These are phyloP conservation scores for Herpetospermum pedunculosum DNA, from an alignment of 306 rosid genomes.

Conservation along the genomic window DNA sequence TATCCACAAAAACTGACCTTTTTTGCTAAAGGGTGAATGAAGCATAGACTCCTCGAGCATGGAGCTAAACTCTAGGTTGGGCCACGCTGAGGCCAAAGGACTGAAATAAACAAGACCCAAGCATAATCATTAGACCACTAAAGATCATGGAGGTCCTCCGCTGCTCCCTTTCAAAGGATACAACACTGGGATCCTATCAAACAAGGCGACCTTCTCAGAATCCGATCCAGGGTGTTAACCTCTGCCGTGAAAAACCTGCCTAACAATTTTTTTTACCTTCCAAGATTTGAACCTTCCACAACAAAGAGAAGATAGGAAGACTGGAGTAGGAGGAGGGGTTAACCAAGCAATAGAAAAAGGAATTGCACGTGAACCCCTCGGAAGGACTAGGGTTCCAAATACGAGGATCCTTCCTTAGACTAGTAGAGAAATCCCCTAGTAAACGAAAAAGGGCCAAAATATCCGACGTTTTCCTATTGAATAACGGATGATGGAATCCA, in stretches of 20 bases:
- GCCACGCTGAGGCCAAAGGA: neutral
- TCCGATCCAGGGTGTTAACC: neutral
- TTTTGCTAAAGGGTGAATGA: no score
- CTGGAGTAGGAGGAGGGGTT: neutral
- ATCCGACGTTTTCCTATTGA: no score
- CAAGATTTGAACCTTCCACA: neutral
- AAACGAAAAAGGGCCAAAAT: no score
- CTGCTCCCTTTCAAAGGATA: neutral
- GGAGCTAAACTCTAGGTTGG: no score
- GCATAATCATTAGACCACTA: neutral
- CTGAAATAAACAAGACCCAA: neutral
- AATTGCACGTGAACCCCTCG: neutral
- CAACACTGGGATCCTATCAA: neutral
- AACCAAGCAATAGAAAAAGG: neutral
- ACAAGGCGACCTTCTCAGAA: no score
- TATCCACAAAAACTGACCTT: no score
- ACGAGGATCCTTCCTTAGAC: no score
- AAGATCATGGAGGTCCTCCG: neutral
- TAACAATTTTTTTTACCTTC: neutral
- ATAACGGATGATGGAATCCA: no score
- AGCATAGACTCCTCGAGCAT: no score
- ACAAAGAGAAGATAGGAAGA: neutral
- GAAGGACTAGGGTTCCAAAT: no score
- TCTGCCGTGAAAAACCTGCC: neutral
- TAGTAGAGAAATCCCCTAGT: no score